Percentiles rank a stretch among this genome's conserved stretches.
These are phyloP conservation scores for Mariannaea sp. DNA, from an alignment of 2,329 filamentous ascomycete species.

Conservation along the genomic window DNA sequence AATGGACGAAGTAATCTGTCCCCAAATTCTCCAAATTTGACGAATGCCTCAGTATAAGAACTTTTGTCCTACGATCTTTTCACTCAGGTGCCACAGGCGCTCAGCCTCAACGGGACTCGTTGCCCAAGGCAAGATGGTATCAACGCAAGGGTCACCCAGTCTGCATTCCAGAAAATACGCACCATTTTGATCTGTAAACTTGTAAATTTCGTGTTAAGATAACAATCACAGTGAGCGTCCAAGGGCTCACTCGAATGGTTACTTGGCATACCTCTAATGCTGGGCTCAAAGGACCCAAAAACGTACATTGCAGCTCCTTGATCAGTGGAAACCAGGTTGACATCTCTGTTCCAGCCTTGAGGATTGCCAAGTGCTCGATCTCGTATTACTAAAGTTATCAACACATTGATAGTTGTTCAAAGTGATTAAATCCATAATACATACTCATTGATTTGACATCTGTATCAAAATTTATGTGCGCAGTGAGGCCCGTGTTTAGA, in stretches of 20 bases:
- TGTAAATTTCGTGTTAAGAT: neutral
- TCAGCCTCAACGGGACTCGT: neutral
- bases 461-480: too few relatives aligned
- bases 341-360: too few relatives aligned
- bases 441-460: neutral
- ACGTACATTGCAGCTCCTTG: slow-evolving; percentile 7
- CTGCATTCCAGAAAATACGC: neutral
- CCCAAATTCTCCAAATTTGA: too few relatives aligned
- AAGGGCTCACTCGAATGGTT: too few relatives aligned
- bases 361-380: slow-evolving; percentile 1
- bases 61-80: neutral
- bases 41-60: neutral
- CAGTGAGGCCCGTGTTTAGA: neutral
- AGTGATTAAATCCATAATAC: neutral
- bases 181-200: neutral
- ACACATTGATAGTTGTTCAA: neutral
- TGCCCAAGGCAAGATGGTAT: neutral
- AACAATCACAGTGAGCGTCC: neutral
- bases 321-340: neutral
- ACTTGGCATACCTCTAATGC: too few relatives aligned
- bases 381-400: neutral
- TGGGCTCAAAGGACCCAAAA: slow-evolving; percentile 1
- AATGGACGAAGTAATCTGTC: too few relatives aligned
- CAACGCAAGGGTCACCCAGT: neutral
- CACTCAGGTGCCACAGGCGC: neutral